Percentiles rank a stretch among this genome's conserved stretches.
These are phyloP conservation scores for Crithidia brevicula DNA, from an alignment of 208 protist species.

Conservation along the genomic window DNA sequence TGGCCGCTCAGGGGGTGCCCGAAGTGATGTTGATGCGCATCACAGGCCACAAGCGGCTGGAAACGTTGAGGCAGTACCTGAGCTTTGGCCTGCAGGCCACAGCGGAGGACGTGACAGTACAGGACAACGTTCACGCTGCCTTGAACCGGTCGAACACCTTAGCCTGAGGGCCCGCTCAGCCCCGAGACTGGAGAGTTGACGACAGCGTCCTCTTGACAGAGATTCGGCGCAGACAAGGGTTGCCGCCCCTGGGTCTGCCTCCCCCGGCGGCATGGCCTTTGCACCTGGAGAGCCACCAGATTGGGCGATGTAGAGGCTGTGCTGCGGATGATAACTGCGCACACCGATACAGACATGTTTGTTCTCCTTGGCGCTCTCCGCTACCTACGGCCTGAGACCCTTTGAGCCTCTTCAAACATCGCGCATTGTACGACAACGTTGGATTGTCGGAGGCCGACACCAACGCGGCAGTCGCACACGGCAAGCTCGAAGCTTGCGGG, in stretches of 20 bases:
- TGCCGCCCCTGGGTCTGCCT: neutral
- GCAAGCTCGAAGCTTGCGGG: neutral
- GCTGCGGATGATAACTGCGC: neutral
- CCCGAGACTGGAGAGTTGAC: neutral
- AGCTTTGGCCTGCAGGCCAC: constrained; percentile 8
- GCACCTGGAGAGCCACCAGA: constrained; percentile 4
- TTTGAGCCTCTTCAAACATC: neutral
- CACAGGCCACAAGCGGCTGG: neutral
- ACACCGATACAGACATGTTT: neutral
- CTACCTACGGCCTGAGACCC: neutral
- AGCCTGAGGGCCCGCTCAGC: neutral
- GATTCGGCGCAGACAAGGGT: neutral
- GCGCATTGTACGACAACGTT: neutral
- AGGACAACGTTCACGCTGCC: neutral
- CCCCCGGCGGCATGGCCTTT: neutral
- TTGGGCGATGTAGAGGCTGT: neutral
- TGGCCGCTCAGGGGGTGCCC: neutral
- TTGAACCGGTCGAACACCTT: neutral
- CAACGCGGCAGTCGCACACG: neutral
- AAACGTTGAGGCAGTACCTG: neutral
- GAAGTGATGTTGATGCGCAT: neutral
- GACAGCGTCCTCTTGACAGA: neutral
- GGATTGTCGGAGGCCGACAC: neutral
- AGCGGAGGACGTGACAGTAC: neutral
- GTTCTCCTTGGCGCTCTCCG: neutral